These are phyloP conservation scores for Copromyces sp. DNA, from an alignment of 495 filamentous ascomycete genomes.

Conservation along the genomic window DNA sequence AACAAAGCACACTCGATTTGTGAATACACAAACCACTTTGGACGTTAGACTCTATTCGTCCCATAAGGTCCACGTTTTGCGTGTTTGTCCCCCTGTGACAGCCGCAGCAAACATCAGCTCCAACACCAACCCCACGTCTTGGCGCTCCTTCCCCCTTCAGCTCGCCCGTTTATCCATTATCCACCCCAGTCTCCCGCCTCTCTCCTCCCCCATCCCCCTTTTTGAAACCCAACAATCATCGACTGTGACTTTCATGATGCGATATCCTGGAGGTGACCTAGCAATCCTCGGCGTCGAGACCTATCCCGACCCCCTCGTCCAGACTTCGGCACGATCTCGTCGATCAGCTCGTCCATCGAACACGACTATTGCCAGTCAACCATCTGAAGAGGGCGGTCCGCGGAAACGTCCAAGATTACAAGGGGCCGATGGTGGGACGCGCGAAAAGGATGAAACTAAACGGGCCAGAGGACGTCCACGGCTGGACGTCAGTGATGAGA, in stretches of 20 bases:
- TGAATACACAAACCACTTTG: not conserved
- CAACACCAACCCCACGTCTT: not conserved
- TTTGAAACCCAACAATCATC: not conserved
- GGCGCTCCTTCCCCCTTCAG: not conserved
- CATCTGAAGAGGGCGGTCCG: slow-evolving; percentile 14
- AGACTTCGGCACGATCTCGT: not conserved
- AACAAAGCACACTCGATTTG: not conserved
- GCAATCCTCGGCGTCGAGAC: slow-evolving; percentile 40
- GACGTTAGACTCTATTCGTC: not conserved
- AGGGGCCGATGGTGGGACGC: slow-evolving; percentile 4
- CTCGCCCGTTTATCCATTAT: not conserved
- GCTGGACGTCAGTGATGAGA: slow-evolving; percentile 62
- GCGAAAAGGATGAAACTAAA: slow-evolving; percentile 36
- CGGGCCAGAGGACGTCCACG: slow-evolving; percentile 54
- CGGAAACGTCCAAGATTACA: slow-evolving; percentile 18
- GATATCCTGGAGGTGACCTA: slow-evolving; percentile 25
- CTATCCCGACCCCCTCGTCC: slow-evolving; percentile 24
- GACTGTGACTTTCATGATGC: slow-evolving; percentile 15
- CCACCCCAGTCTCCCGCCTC: not conserved
- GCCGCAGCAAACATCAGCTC: not conserved
- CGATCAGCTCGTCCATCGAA: not conserved
- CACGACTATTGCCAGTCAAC: not conserved
- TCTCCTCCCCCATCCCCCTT: not conserved
- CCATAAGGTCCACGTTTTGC: not conserved
- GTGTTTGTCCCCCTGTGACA: not conserved